These are phyloP conservation scores for Cordyceps fumosorosea DNA, from an alignment of 2,329 filamentous ascomycete species.

Conservation along the genomic window DNA sequence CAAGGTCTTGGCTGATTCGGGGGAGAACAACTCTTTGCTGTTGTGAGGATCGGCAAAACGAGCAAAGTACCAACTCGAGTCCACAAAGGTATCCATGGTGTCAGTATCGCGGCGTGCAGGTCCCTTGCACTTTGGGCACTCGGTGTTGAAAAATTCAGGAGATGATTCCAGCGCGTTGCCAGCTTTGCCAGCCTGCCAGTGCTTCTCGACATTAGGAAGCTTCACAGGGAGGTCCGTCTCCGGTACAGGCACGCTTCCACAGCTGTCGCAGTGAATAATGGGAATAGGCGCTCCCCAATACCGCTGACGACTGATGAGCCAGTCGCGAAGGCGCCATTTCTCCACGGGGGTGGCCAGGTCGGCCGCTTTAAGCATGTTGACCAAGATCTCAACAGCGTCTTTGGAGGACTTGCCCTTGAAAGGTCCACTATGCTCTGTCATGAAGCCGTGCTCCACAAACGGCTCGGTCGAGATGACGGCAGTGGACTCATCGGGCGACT, in stretches of 20 bases:
- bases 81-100: conserved; percentile 95
- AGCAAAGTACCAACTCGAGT: conserved; percentile 91
- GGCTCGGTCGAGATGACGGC: conserved; percentile 43
- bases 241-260: conserved; percentile 74
- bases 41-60: conserved; percentile 71
- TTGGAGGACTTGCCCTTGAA: conserved; percentile 59
- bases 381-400: conserved; percentile 54
- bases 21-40: conserved; percentile 50
- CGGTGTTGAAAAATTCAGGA: conserved; percentile 65
- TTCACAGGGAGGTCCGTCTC: conserved; percentile 68
- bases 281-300: conserved; percentile 92
- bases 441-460: conserved; percentile 58
- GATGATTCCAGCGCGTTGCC: conserved; percentile 73
- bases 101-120: conserved; percentile 78
- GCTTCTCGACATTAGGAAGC: conserved; percentile 61
- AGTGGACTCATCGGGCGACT: conserved; percentile 41
- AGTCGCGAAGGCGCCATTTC: conserved; percentile 78
- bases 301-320: conserved; percentile 85
- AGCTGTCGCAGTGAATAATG: conserved; percentile 72
- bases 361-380: conserved; percentile 48
- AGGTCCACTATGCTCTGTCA: conserved; percentile 58
- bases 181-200: conserved; percentile 61
- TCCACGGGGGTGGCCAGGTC: conserved; percentile 56
- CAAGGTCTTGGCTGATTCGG: conserved; percentile 51
- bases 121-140: conserved; percentile 66